Evolutionary conservation across 345 rosid species (phyloP), one percentile per base, ranked within the genome.

Genomic region (Populus pruinosa): DNA sequence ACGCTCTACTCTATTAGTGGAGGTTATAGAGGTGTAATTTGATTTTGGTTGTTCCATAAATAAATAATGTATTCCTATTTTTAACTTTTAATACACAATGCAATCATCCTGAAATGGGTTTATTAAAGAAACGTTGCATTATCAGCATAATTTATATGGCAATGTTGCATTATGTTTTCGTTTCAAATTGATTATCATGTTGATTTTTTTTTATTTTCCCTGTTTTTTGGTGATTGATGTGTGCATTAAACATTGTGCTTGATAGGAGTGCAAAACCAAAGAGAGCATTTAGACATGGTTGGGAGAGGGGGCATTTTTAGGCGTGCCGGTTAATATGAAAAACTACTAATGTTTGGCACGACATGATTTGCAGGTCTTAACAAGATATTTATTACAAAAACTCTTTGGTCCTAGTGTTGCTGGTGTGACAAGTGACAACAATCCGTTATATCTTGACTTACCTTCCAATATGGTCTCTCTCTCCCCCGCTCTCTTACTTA

Each of bases 381-480:
- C 98, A 13, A 91, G 98, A 85, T 90, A 91, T 78, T 64, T 90
- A 18, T 78, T 96, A 80, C 87, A 91, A 79, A 90, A 84, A 76
- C 91, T 96, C 78, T 96, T 90, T 77, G 94, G 98, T 49, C 97
- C 98, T 65, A 83, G 76, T 31, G 73, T 86, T 81, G 91, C 91
- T 69, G 82, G 87, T 55, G 89, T 90, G 71, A 93, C 93, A 21
- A 88, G 89, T 56, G 89, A 88, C 50, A 73, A 83, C 35, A 82
- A 79, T 82, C 82, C 88, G 75, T 77, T 92, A 69, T 93, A 91
- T 84, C 94, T 89, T 68, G 94, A 93, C 83, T 93, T 93, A 76
- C 96, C 98, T 69, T 91, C 98, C 35, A 93, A 96, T 79, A 91
- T 91, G 97, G 99, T 95, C 10, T 68, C 64, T 38, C 50, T 67